Evolutionary conservation across 2,329 filamentous ascomycete genomes (phyloP).

Genomic region (Orbilia javanica): DNA sequence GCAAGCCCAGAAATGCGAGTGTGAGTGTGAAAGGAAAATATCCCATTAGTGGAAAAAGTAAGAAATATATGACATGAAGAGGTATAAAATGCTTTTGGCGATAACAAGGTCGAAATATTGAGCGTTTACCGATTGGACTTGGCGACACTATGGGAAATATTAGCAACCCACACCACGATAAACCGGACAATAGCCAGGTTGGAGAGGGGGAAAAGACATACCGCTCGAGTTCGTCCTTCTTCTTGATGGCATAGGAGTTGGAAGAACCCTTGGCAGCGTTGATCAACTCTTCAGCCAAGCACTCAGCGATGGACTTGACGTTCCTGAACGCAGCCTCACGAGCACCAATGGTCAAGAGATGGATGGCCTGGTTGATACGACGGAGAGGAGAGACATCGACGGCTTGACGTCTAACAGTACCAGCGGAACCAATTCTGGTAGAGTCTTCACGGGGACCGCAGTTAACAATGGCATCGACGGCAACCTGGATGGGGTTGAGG

Average conservation of each 20-base stretch:
- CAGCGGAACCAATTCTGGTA: conserved; percentile 98
- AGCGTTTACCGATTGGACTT: conserved; percentile 98
- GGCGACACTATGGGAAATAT: conserved; percentile 76
- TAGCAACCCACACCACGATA: conserved; percentile 6
- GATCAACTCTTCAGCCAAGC: conserved; percentile 99
- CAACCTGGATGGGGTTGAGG: conserved; percentile 99
- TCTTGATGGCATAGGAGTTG: conserved; percentile 99
- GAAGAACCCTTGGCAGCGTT: conserved; percentile 99
- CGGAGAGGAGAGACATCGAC: conserved; percentile 99
- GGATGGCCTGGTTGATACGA: conserved; percentile 99
- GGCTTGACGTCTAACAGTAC: conserved; percentile 99
- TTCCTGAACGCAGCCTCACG: conserved; percentile 99
- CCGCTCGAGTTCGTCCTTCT: conserved; percentile 99
- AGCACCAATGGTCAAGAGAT: conserved; percentile 98
- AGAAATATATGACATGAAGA: conserved; percentile 58
- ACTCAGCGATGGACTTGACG: conserved; percentile 99
- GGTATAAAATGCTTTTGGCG: conserved; percentile 44
- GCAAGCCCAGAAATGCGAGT: conserved; percentile 16
- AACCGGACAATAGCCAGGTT: not conserved
- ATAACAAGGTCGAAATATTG: conserved; percentile 29
- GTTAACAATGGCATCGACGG: conserved; percentile 99
- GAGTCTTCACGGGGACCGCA: conserved; percentile 99
- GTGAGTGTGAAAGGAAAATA: conserved; percentile 40
- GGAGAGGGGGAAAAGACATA: conserved; percentile 36
- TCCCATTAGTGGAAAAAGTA: conserved; percentile 55